These are phyloP conservation scores for Cyclostephanos tholiformis DNA, from an alignment of 108 stramenopile species.

Conservation along the genomic window DNA sequence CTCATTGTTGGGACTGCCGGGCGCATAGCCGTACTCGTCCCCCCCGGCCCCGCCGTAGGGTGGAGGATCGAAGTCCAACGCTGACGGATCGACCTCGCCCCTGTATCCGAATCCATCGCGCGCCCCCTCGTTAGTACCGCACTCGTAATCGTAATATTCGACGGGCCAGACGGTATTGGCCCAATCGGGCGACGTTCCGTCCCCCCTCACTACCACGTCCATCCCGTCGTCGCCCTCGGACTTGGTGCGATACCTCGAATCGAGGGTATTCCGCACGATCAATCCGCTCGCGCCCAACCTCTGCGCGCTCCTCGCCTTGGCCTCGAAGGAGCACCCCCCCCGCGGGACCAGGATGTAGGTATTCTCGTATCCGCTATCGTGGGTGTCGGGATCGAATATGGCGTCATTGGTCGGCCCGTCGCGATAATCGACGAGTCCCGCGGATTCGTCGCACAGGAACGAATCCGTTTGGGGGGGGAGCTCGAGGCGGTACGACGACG, in stretches of 20 bases:
- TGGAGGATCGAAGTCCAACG: slow-evolving; percentile 53
- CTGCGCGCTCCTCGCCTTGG: slow-evolving; percentile 68
- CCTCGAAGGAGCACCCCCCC: slow-evolving; percentile 76
- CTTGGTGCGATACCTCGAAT: slow-evolving; percentile 47
- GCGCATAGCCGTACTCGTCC: no score
- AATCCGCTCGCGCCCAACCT: slow-evolving; percentile 62
- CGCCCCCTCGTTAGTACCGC: slow-evolving; percentile 26
- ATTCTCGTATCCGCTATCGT: slow-evolving; percentile 15
- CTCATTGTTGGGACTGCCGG: slow-evolving; percentile 47
- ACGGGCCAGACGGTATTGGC: slow-evolving; percentile 34
- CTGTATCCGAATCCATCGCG: slow-evolving; percentile 15
- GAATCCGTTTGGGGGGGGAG: slow-evolving; percentile 45
- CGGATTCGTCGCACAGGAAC: slow-evolving; percentile 57
- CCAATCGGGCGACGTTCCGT: slow-evolving; percentile 14
- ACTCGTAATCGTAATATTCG: slow-evolving; percentile 79
- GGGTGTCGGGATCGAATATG: slow-evolving; percentile 15
- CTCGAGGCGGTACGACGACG: slow-evolving; percentile 1
- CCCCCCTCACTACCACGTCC: background rate
- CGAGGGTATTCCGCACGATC: slow-evolving; percentile 67
- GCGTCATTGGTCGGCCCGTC: slow-evolving; percentile 10
- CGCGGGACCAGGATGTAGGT: slow-evolving; percentile 62
- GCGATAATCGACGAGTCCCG: slow-evolving; percentile 7
- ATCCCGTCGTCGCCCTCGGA: slow-evolving; percentile 5
- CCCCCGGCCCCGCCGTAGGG: slow-evolving; percentile 57
- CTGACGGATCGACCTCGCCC: slow-evolving; percentile 53